phyloP scores from a whole-genome alignment of 306 rosid species.

The Cucurbita pepo region DNA sequence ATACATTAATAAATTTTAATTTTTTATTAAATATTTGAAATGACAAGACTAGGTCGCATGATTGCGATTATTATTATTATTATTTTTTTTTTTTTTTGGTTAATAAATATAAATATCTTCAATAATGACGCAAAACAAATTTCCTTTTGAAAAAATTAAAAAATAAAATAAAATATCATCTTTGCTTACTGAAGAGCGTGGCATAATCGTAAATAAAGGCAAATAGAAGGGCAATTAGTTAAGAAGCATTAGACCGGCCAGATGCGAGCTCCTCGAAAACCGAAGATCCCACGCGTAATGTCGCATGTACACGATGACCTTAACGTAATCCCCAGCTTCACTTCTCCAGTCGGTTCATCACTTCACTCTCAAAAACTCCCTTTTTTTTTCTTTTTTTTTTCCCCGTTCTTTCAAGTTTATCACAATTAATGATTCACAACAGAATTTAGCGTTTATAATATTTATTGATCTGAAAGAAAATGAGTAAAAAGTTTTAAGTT shows the following conservation, averaged over 20 bases:
- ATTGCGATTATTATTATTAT: too few species aligned
- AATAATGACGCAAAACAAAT: too few species aligned
- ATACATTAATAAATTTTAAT: background rate
- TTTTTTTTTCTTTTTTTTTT: too few species aligned
- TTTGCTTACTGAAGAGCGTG: background rate
- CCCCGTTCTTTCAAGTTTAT: too few species aligned
- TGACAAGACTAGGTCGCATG: too few species aligned
- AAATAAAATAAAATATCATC: background rate
- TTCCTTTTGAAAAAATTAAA: background rate
- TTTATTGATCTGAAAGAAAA: background rate
- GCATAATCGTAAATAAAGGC: background rate
- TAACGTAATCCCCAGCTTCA: background rate
- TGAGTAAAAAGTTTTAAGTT: background rate
- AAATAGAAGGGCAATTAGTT: background rate
- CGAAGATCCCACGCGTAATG: slow-evolving; percentile 9
- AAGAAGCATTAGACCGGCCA: background rate
- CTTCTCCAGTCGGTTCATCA: background rate
- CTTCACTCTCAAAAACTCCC: background rate
- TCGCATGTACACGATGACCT: slow-evolving; percentile 6
- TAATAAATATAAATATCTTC: too few species aligned
- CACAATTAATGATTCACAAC: background rate
- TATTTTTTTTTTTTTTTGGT: too few species aligned
- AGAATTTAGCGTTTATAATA: background rate
- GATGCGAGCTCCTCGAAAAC: slow-evolving; percentile 3
- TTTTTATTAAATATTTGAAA: too few species aligned